Evolutionary conservation across 179 eudicot genomes (phyloP).

Genomic region (Silene noctiflora): DNA sequence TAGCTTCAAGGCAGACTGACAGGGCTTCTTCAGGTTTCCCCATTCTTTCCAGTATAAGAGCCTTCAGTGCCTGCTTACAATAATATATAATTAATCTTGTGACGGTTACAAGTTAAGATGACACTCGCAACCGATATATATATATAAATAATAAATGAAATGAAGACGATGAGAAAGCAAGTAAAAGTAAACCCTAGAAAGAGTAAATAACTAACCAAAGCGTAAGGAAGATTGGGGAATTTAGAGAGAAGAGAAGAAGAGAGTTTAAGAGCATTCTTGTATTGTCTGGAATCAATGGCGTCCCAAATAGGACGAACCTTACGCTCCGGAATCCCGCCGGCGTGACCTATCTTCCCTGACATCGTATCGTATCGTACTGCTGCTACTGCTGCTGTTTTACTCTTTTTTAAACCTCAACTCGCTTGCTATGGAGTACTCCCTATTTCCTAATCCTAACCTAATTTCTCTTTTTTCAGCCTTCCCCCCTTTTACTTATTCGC

Average conservation of each 20-base stretch:
- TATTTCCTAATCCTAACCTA: no score
- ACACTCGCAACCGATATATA: no score
- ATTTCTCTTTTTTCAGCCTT: no score
- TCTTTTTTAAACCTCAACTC: no score
- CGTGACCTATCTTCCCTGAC: constrained; percentile 59
- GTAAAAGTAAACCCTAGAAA: background rate
- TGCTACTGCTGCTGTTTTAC: no score
- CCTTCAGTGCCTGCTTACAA: constrained; percentile 72
- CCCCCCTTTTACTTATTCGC: no score
- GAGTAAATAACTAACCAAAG: constrained; percentile 47
- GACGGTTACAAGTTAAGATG: no score
- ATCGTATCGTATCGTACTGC: no score
- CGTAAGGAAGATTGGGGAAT: constrained; percentile 68
- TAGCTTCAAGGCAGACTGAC: constrained; percentile 67
- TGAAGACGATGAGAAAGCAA: background rate
- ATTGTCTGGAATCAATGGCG: constrained; percentile 90
- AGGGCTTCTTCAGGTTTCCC: constrained; percentile 76
- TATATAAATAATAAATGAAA: background rate
- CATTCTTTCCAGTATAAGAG: constrained; percentile 78
- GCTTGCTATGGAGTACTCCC: no score
- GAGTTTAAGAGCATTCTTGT: constrained; percentile 79
- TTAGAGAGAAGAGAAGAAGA: constrained; percentile 61
- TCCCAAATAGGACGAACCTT: constrained; percentile 93
- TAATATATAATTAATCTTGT: no score
- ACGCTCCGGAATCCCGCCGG: constrained; percentile 95